These are phyloP conservation scores for Verticillium nubilum DNA, from an alignment of 2,329 filamentous ascomycete genomes.

Conservation along the genomic window DNA sequence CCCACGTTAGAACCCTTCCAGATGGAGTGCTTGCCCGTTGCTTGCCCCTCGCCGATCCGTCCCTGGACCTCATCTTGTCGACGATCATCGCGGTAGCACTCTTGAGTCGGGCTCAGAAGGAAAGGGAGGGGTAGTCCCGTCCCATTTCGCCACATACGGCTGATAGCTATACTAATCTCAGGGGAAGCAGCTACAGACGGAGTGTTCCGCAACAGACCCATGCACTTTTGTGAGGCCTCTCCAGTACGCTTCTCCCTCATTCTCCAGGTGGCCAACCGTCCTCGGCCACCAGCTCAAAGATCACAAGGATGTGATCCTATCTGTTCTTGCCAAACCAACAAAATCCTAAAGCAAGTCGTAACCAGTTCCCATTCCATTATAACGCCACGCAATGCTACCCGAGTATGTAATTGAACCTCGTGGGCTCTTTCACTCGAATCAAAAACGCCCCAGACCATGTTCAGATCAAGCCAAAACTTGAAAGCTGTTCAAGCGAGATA, in stretches of 20 bases:
- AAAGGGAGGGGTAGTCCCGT: background rate
- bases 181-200: background rate
- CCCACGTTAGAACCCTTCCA: background rate
- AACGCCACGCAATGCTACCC: slow-evolving; percentile 1
- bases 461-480: background rate
- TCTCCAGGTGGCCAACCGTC: background rate
- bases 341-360: background rate
- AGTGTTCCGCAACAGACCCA: no score
- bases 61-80: background rate
- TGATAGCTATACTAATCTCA: background rate
- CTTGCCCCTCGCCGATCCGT: background rate
- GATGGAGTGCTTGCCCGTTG: background rate
- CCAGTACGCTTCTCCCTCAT: background rate
- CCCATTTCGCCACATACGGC: background rate
- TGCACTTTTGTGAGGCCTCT: background rate
- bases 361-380: background rate
- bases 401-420: background rate
- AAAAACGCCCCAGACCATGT: background rate
- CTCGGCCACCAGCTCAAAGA: background rate
- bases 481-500: no score
- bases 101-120: background rate
- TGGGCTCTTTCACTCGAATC: background rate
- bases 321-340: background rate
- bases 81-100: background rate
- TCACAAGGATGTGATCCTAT: background rate